Evolutionary conservation across 176 grass and related monocot genomes (phyloP), one percentile per base, ranked within the genome.

Genomic region (Bothriochloa decipiens): DNA sequence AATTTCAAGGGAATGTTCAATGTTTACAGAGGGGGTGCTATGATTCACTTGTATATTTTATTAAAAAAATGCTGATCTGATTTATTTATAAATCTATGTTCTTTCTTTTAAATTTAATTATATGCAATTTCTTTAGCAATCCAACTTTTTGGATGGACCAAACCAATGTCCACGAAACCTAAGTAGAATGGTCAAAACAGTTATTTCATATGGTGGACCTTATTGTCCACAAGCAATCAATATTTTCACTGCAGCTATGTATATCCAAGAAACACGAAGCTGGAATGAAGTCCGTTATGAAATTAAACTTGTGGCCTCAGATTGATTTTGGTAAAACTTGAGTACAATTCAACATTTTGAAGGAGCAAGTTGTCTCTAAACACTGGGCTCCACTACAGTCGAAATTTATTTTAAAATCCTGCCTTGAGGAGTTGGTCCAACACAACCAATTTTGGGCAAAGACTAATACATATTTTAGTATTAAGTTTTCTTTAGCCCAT

Each of bases 291-390:
- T 55, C 28, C 22, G 11, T 71, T 46, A 53, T 4, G 46, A 29
- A 16, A 53, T 33, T 53, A 20, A 46, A 76, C 25, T 32, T 65
- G 23, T 20, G 7, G 65, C 67, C 47, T 49, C 47, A 52, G 49
- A 52, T 18, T 52, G 49, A 52, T 52, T 52, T 52, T 52, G 49
- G 16, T 49, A 49, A 35, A 43, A 35, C 11, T 14, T 23, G 6
- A 42, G 68, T 71, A 71, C 68, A 78, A 26, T 33, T 68, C 40
- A 66, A 68, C 20, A 58, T 60, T 81, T 53, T 4, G n/a, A 72
- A 72, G 12, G 17, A 43, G 42, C 45, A 74, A 27, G 8, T 42
- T 82, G 6, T 62, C 8, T 57, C 57, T 40, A 25, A 6, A 58
- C 2, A 46, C 8, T 72, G n/a, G n/a, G 2, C 12, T 16, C n/a